Evolutionary conservation across 352 stramenopile genomes (phyloP), one percentile per base, ranked within the genome.

Genomic region (Phytophthora pistaciae): DNA sequence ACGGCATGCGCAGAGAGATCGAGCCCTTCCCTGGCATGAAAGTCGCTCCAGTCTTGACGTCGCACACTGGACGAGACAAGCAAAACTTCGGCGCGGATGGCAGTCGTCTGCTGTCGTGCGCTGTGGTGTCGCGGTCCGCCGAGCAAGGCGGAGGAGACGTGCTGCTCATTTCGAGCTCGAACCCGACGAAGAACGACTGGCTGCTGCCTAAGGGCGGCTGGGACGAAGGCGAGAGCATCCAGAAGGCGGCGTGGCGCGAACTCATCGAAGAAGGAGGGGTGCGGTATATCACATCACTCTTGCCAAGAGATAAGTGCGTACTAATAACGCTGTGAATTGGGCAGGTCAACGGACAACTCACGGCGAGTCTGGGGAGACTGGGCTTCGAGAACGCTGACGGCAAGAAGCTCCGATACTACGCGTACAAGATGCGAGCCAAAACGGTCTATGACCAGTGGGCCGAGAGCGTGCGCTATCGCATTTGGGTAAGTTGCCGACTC

Each of bases 1-100:
- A 59, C n/a, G 48, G 46, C 3, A 64, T 65, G 64, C 54, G 49
- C 16, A 56, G 64, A 6, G 14, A 54, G 21, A 70, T 70, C 8
- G 18, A 29, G 16, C 7, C 16, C 0, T 31, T 46, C n/a, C 6
- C 8, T 6, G 57, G 20, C 16, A 56, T 48, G 42, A 55, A 64
- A 31, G 16, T 8, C 3, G 57, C 57, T 48, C 57, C 57, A 7
- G 3, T 64, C 10, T 4, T 56, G 18, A 21, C 5, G 5, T 64
- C 57, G 8, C 33, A 36, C 9, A 36, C 25, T 5, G 57, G 57
- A 1, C 57, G 57, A 0, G 10, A 3, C 2, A 8, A 33, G 4
- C 42, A 56, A 21, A 9, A n/a, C 13, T 56, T 21, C 10, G 25
- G 42, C 2, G 11, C 56, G 3, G 44, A 10, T 2, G 10, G 5